These are phyloP conservation scores for Coemansia sp. DNA, from an alignment of 192 early-diverging fungal genomes.

Conservation along the genomic window DNA sequence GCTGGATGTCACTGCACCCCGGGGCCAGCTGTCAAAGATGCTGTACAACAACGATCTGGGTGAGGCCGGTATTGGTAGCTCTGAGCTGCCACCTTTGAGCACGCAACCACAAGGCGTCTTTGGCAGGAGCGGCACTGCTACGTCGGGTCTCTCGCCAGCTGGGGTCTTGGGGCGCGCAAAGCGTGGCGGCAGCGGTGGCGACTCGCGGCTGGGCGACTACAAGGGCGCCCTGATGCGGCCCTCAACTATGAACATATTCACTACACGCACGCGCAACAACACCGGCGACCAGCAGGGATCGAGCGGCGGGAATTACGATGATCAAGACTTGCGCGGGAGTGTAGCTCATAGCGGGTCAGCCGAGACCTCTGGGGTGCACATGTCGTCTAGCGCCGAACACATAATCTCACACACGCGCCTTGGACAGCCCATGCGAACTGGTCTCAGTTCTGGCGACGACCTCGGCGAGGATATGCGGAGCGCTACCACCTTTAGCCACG, in stretches of 20 bases:
- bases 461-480: slow-evolving; percentile 1
- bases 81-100: neutral
- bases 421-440: slow-evolving; percentile 2
- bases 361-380: slow-evolving; percentile 15
- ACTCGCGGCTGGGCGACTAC: slow-evolving; percentile 35
- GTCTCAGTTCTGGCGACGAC: slow-evolving; percentile 11
- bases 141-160: neutral
- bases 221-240: slow-evolving; percentile 26
- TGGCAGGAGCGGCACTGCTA: neutral
- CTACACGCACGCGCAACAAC: slow-evolving; percentile 8
- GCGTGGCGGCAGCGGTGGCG: slow-evolving; percentile 32
- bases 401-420: neutral
- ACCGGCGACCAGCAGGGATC: slow-evolving; percentile 4
- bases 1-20: neutral
- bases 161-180: slow-evolving; percentile 14
- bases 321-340: neutral
- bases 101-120: neutral
- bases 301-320: neutral
- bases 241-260: slow-evolving; percentile 32
- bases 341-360: slow-evolving; percentile 16
- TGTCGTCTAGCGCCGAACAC: slow-evolving; percentile 1
- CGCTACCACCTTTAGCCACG: neutral
- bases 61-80: neutral
- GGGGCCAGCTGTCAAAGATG: slow-evolving; percentile 41
- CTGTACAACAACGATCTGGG: slow-evolving; percentile 26